A percentile compares a stretch with the other conserved stretches of the same genome.
phyloP scores from a whole-genome alignment of 2,329 filamentous ascomycete genomes.

The Elsinoe fawcettii region DNA sequence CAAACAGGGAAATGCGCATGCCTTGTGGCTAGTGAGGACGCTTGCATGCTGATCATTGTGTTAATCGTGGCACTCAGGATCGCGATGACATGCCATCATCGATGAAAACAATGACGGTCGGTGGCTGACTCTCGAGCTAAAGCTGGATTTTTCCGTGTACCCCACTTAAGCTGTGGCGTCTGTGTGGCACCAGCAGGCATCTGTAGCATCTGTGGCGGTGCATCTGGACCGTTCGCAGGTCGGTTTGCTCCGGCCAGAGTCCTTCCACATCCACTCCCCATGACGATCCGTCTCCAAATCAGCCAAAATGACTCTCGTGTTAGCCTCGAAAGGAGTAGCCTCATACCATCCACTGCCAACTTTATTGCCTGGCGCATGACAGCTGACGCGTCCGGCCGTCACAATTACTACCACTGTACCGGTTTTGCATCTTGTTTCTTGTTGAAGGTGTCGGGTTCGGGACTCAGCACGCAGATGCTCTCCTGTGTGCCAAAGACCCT shows the following conservation, averaged over 20 bases:
- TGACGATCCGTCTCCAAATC: neutral
- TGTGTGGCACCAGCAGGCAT: neutral
- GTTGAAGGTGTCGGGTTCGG: neutral
- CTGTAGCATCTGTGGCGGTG: neutral
- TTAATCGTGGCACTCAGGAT: conserved; percentile 3
- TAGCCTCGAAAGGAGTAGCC: neutral
- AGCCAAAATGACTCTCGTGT: neutral
- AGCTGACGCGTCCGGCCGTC: conserved; percentile 7
- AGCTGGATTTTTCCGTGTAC: neutral
- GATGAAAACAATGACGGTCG: neutral
- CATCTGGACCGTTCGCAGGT: neutral
- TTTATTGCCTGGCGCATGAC: neutral
- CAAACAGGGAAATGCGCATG: conserved; percentile 5
- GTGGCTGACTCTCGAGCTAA: neutral
- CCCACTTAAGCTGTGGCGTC: neutral
- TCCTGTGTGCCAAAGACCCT: conserved; percentile 55
- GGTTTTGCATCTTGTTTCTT: conserved; percentile 11
- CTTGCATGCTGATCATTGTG: conserved; percentile 8
- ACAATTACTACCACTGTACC: conserved; percentile 1
- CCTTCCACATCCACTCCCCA: neutral
- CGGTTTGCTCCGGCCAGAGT: neutral
- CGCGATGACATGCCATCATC: neutral
- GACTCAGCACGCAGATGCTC: conserved; percentile 32
- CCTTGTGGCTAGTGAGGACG: conserved; percentile 10
- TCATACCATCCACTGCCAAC: conserved; percentile 3